phyloP scores from a whole-genome alignment of 768 basidiomycete genomes.

The Panus rudis region DNA sequence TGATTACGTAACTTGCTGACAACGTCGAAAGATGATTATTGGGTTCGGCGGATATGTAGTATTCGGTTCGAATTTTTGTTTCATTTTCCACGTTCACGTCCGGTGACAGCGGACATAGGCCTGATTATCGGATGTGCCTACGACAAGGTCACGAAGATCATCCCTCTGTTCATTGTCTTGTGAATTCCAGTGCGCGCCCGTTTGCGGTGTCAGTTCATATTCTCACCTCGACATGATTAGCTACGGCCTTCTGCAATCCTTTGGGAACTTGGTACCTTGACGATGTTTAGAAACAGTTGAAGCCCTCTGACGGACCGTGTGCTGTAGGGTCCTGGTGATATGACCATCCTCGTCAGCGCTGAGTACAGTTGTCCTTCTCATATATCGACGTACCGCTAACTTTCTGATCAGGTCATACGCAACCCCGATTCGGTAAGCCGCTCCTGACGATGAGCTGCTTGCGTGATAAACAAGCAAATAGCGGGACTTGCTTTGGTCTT shows the following conservation, averaged over 20 bases:
- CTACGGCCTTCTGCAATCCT: constrained; percentile 68
- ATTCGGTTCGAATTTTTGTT: constrained; percentile 30
- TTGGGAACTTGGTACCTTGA: constrained; percentile 51
- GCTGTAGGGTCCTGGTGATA: constrained; percentile 60
- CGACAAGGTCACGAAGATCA: constrained; percentile 52
- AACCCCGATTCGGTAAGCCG: constrained; percentile 57
- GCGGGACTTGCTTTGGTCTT: constrained; percentile 65
- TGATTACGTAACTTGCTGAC: not conserved
- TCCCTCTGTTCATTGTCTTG: constrained; percentile 64
- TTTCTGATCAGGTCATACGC: constrained; percentile 47
- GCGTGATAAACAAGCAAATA: no score
- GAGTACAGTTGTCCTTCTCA: constrained; percentile 34
- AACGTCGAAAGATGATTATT: constrained; percentile 44
- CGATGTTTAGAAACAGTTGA: no score
- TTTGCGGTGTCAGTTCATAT: no score
- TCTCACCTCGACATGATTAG: no score
- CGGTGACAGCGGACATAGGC: not conserved
- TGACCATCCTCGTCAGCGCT: constrained; percentile 58
- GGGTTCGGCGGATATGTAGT: constrained; percentile 64
- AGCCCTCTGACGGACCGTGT: no score
- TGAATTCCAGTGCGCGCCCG: no score
- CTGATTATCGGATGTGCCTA: constrained; percentile 54
- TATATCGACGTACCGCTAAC: not conserved
- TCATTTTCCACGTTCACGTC: not conserved
- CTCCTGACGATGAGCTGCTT: no score